Conservation (phyloP, 495 filamentous ascomycete genomes). For the Penicillium roqueforti region DNA sequence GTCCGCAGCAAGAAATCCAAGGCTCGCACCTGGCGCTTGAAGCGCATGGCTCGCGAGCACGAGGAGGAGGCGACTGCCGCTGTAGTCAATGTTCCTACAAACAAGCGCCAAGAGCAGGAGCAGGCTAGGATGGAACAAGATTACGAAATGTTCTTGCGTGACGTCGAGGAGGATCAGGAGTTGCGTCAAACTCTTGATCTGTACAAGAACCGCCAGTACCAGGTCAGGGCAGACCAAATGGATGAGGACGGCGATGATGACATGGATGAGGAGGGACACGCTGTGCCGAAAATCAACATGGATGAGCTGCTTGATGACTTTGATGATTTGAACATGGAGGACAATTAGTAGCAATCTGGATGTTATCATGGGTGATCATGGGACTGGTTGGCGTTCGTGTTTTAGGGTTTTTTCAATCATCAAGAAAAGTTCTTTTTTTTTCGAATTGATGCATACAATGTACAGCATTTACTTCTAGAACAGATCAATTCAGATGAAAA, state of each 20-base stretch:
- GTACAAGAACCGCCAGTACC: conserved; percentile 64
- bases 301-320: conserved; percentile 87
- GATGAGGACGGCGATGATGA: conserved; percentile 55
- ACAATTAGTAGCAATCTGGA: conserved; percentile 28
- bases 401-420: conserved; percentile 8
- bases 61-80: conserved; percentile 55
- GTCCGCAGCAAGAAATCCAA: conserved; percentile 82
- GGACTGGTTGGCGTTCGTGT: conserved; percentile 26
- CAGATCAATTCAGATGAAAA: background rate
- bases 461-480: background rate
- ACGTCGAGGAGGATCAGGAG: conserved; percentile 94
- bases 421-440: conserved; percentile 15
- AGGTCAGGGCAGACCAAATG: conserved; percentile 53
- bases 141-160: conserved; percentile 94
- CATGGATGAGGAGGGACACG: conserved; percentile 58
- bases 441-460: conserved; percentile 16
- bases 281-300: conserved; percentile 68
- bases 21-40: conserved; percentile 83
- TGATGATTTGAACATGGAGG: conserved; percentile 55
- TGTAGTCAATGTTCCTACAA: conserved; percentile 9
- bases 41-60: conserved; percentile 87
- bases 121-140: conserved; percentile 80
- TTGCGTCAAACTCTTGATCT: conserved; percentile 75
- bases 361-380: conserved; percentile 31
- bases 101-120: conserved; percentile 65